Evolutionary conservation across 2,329 filamentous ascomycete species (phyloP).

Genomic region (Sporothrix dimorphospora): DNA sequence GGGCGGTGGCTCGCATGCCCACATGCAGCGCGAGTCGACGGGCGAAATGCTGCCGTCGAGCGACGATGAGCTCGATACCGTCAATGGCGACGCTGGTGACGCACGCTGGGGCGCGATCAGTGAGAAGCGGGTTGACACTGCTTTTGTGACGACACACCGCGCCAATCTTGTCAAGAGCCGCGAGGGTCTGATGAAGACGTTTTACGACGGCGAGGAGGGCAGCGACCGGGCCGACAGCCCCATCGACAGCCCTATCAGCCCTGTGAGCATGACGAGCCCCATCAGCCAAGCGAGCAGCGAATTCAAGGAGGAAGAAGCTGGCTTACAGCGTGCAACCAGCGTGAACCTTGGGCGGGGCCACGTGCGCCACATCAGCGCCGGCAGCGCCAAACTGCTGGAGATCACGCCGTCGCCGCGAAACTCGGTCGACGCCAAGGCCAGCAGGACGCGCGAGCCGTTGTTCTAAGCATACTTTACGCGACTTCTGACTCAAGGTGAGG

Average conservation of each 20-base stretch:
- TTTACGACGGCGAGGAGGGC: slow-evolving; percentile 44
- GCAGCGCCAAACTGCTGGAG: slow-evolving; percentile 75
- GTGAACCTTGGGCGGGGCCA: slow-evolving; percentile 69
- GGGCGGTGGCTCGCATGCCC: slow-evolving; percentile 33
- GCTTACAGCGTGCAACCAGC: slow-evolving; percentile 68
- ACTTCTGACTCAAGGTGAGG: not conserved
- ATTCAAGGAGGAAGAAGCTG: slow-evolving; percentile 43
- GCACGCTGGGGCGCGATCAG: slow-evolving; percentile 45
- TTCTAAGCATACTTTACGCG: not conserved
- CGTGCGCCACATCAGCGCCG: slow-evolving; percentile 72
- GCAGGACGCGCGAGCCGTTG: slow-evolving; percentile 6
- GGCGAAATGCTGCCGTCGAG: slow-evolving; percentile 60
- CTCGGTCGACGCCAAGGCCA: slow-evolving; percentile 54
- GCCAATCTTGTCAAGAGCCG: slow-evolving; percentile 55
- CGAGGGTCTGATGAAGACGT: slow-evolving; percentile 54
- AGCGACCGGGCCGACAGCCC: slow-evolving; percentile 33
- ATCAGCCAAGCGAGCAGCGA: slow-evolving; percentile 33
- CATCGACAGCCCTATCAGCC: slow-evolving; percentile 24
- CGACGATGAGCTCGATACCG: slow-evolving; percentile 52
- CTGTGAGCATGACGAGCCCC: slow-evolving; percentile 27
- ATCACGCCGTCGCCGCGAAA: slow-evolving; percentile 60
- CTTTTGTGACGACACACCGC: slow-evolving; percentile 54
- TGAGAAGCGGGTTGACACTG: slow-evolving; percentile 56
- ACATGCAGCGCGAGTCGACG: slow-evolving; percentile 48
- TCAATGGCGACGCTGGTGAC: slow-evolving; percentile 39